Evolutionary conservation across 2,329 filamentous ascomycete genomes (phyloP).

Genomic region (Purpureocillium takamizusanense): DNA sequence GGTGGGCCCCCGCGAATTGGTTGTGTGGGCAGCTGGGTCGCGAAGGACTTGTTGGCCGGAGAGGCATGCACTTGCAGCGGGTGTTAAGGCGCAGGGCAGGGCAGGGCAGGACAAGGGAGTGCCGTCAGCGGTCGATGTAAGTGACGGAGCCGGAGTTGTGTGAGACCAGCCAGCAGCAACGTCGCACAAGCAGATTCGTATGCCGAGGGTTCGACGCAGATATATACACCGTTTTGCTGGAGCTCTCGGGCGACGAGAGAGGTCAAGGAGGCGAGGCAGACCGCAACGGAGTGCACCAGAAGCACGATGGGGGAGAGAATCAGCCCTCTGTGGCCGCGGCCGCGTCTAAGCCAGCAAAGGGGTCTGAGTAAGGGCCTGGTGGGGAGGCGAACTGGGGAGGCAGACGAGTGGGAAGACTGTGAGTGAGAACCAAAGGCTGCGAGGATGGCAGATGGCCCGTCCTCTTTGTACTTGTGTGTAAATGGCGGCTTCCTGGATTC

Average conservation of each 20-base stretch:
- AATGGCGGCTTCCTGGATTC: slow-evolving; percentile 7
- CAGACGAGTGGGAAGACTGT: slow-evolving; percentile 1
- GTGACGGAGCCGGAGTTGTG: too few relatives aligned
- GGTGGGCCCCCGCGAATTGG: slow-evolving; percentile 3
- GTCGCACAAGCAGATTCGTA: too few relatives aligned
- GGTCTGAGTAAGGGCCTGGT: slow-evolving; percentile 8
- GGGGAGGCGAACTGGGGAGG: slow-evolving; percentile 1
- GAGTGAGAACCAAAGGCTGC: slow-evolving; percentile 6
- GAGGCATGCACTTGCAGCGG: slow-evolving; percentile 1
- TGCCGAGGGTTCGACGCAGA: too few relatives aligned
- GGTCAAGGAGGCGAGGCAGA: background rate
- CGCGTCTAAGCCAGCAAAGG: slow-evolving; percentile 11
- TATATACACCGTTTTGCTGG: too few relatives aligned
- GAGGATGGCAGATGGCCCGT: slow-evolving; percentile 10
- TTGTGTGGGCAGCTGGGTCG: slow-evolving; percentile 1
- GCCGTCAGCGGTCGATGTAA: slow-evolving; percentile 3
- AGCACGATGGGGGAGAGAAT: slow-evolving; percentile 1
- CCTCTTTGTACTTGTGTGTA: slow-evolving; percentile 12
- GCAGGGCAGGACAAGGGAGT: slow-evolving; percentile 6
- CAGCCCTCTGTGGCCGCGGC: slow-evolving; percentile 20
- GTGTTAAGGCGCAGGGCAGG: slow-evolving; percentile 3
- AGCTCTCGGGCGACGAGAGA: background rate
- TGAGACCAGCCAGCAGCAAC: too few relatives aligned
- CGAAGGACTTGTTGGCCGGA: slow-evolving; percentile 1
- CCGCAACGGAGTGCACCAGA: background rate